Conservation (phyloP, 495 filamentous ascomycete species). For the Friedmanniomyces endolithicus region DNA sequence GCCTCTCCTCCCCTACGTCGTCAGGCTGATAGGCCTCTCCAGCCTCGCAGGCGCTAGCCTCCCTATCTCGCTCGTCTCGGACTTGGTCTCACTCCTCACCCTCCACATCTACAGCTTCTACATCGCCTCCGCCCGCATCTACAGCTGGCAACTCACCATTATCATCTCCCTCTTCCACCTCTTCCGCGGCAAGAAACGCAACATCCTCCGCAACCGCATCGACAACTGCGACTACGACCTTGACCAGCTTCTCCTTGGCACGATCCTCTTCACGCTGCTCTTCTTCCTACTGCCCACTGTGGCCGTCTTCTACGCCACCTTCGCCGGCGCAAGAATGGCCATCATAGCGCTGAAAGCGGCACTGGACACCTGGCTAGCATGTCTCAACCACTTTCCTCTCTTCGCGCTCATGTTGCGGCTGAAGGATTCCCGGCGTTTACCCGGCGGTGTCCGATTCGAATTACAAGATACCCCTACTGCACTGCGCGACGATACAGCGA, state of each 20-base stretch:
- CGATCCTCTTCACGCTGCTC: conserved; percentile 88
- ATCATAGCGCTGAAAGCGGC: conserved; percentile 85
- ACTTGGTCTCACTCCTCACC: conserved; percentile 82
- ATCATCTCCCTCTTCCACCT: conserved; percentile 95
- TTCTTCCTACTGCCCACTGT: conserved; percentile 94
- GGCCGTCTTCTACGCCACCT: conserved; percentile 91
- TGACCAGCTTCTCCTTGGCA: conserved; percentile 91
- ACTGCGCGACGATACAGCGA: conserved; percentile 4
- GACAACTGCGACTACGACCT: conserved; percentile 98
- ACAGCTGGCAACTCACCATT: conserved; percentile 95
- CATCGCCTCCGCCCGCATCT: conserved; percentile 88
- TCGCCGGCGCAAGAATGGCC: conserved; percentile 83
- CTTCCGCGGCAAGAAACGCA: conserved; percentile 94
- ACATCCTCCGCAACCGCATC: conserved; percentile 91
- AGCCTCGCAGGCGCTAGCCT: conserved; percentile 92
- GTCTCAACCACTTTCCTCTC: conserved; percentile 93
- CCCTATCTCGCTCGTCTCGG: conserved; percentile 92
- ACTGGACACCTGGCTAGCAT: conserved; percentile 83
- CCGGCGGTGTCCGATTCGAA: conserved; percentile 84
- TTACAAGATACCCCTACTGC: conserved; percentile 58
- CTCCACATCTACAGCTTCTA: conserved; percentile 97
- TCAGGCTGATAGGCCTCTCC: conserved; percentile 88
- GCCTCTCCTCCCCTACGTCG: conserved; percentile 69
- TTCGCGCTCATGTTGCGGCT: conserved; percentile 94
- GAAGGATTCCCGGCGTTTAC: conserved; percentile 83